These are phyloP conservation scores for Babesia divergens DNA, from an alignment of 169 alveolate genomes.

Conservation along the genomic window DNA sequence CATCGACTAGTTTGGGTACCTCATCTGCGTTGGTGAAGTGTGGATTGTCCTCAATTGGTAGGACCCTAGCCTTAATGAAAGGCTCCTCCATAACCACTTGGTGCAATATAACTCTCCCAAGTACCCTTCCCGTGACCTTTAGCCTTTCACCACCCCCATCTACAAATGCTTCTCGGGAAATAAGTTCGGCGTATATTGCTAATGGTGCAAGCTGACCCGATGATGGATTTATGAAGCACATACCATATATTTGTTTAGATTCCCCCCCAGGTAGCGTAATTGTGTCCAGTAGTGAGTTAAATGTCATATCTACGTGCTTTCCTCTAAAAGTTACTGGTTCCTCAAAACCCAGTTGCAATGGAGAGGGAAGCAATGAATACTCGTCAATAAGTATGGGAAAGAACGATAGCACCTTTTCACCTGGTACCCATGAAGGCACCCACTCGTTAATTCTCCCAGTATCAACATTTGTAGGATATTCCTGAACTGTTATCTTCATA, in stretches of 20 bases:
- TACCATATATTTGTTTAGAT: slow-evolving; percentile 65
- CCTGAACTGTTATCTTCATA: slow-evolving; percentile 35
- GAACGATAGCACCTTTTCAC: slow-evolving; percentile 70
- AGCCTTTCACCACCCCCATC: slow-evolving; percentile 62
- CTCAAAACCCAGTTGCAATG: slow-evolving; percentile 77
- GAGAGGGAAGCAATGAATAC: slow-evolving; percentile 74
- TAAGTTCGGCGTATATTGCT: slow-evolving; percentile 75
- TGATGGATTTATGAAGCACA: slow-evolving; percentile 75
- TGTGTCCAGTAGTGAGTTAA: slow-evolving; percentile 64
- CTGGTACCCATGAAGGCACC: slow-evolving; percentile 67
- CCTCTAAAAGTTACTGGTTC: slow-evolving; percentile 74
- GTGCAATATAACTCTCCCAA: slow-evolving; percentile 71
- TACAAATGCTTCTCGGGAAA: slow-evolving; percentile 63
- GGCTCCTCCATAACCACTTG: slow-evolving; percentile 75
- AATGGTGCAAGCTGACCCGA: slow-evolving; percentile 78
- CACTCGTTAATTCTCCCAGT: slow-evolving; percentile 76
- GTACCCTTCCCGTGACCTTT: slow-evolving; percentile 70
- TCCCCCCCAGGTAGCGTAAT: background rate
- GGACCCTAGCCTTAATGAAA: slow-evolving; percentile 69
- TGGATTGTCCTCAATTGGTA: slow-evolving; percentile 74
- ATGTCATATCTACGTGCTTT: slow-evolving; percentile 71
- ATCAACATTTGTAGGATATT: slow-evolving; percentile 51
- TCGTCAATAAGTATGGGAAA: slow-evolving; percentile 75
- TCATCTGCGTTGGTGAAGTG: slow-evolving; percentile 65
- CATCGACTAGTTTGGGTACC: slow-evolving; percentile 71